These are phyloP conservation scores for Viola pubescens DNA, from an alignment of 441 rosid genomes.

Conservation along the genomic window DNA sequence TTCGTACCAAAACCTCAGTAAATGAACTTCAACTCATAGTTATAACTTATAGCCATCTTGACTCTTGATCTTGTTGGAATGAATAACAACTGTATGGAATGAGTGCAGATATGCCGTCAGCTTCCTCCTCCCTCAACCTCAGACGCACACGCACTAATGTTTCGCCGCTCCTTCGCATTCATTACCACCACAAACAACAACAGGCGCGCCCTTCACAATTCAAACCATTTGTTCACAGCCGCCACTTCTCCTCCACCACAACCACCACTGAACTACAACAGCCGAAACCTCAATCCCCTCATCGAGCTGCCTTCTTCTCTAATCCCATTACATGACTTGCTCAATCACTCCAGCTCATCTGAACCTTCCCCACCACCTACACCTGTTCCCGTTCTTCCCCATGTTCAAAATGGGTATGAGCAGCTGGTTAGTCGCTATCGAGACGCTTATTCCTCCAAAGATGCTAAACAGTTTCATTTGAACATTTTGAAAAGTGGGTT, in stretches of 20 bases:
- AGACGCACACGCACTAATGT: slow-evolving; percentile 11
- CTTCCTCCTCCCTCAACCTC: too few species aligned
- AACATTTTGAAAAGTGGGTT: slow-evolving; percentile 42
- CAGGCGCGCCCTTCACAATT: neutral
- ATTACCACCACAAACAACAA: slow-evolving; percentile 11
- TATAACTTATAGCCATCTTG: too few species aligned
- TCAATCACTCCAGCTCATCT: slow-evolving; percentile 16
- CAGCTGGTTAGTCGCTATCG: slow-evolving; percentile 25
- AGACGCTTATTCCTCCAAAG: slow-evolving; percentile 24
- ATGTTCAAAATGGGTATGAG: slow-evolving; percentile 26
- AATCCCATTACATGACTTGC: slow-evolving; percentile 18
- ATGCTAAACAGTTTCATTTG: slow-evolving; percentile 42
- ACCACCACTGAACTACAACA: slow-evolving; percentile 4
- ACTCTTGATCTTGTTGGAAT: too few species aligned
- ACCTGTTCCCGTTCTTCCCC: slow-evolving; percentile 2
- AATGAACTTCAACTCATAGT: too few species aligned
- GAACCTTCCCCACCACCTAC: slow-evolving; percentile 7
- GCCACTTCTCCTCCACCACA: slow-evolving; percentile 6
- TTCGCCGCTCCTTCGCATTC: slow-evolving; percentile 18
- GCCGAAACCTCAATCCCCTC: slow-evolving; percentile 10
- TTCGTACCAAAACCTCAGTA: too few species aligned
- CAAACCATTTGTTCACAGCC: slow-evolving; percentile 14
- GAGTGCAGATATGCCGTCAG: too few species aligned
- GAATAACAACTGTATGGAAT: too few species aligned
- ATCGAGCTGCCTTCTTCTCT: slow-evolving; percentile 18